Conservation (phyloP, 1,284 basidiomycete genomes). For the Mycosarcoma mackinlayi region DNA sequence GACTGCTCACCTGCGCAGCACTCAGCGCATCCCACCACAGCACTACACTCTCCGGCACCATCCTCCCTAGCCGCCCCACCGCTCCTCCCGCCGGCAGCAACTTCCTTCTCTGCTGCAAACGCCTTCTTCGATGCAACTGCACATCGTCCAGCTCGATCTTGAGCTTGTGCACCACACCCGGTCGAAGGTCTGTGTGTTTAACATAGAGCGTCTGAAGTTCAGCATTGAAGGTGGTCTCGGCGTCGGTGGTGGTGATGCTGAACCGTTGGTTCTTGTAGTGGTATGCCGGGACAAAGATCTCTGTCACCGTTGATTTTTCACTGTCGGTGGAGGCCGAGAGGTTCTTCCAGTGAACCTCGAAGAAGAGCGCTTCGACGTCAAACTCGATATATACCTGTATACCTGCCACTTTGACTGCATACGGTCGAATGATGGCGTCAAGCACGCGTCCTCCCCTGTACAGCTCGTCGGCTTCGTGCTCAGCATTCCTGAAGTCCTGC, state of each 20-base stretch:
- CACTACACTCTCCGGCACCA: conserved; percentile 17
- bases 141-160: conserved; percentile 36
- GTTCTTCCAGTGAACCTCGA: conserved; percentile 62
- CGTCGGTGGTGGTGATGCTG: conserved; percentile 40
- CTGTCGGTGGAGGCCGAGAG: conserved; percentile 22
- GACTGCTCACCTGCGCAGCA: conserved; percentile 19
- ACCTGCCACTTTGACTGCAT: conserved; percentile 67
- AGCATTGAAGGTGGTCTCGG: conserved; percentile 27
- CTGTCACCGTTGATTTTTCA: conserved; percentile 26
- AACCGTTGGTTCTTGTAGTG: conserved; percentile 39
- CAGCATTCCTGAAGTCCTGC: conserved; percentile 51
- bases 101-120: conserved; percentile 10
- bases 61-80: conserved; percentile 6
- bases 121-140: conserved; percentile 6
- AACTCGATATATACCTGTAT: conserved; percentile 55
- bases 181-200: conserved; percentile 27
- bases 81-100: conserved; percentile 10
- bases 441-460: conserved; percentile 86
- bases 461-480: conserved; percentile 72
- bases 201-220: conserved; percentile 55
- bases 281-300: conserved; percentile 57
- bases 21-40: conserved; percentile 24
- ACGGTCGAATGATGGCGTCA: conserved; percentile 73
- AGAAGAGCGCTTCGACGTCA: conserved; percentile 51
- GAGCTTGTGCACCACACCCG: conserved; percentile 40